Percentiles rank a stretch among this genome's conserved stretches.
Evolutionary conservation across 257 asterid genomes (phyloP).

Genomic region (Primulina tabacum): DNA sequence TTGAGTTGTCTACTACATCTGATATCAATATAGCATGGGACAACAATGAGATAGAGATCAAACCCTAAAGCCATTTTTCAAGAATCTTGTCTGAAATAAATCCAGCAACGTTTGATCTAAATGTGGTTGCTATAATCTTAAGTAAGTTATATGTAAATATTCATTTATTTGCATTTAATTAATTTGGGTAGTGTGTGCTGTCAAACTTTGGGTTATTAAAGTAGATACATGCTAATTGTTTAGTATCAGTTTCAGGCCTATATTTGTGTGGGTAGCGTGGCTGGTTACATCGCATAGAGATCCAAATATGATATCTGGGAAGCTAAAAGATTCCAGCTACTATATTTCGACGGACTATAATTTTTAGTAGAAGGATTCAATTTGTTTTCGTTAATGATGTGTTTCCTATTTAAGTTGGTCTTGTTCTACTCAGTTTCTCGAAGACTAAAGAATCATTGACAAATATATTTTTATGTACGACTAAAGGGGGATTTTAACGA

Average conservation of each 20-base stretch:
- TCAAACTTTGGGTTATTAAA: background rate
- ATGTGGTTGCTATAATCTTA: background rate
- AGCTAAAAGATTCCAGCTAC: background rate
- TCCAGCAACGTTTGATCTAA: background rate
- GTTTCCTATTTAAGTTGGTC: background rate
- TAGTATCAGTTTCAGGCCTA: background rate
- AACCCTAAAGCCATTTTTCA: conserved; percentile 16
- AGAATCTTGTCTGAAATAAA: background rate
- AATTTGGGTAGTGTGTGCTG: background rate
- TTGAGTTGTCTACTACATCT: conserved; percentile 34
- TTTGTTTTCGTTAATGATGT: background rate
- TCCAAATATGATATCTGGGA: background rate
- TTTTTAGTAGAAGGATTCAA: background rate
- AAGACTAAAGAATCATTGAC: background rate
- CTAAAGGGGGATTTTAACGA: background rate
- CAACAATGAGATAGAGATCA: conserved; percentile 40
- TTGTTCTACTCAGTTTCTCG: background rate
- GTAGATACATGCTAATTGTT: background rate
- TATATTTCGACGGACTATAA: too few species aligned
- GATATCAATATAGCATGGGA: conserved; percentile 46
- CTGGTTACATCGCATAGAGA: background rate
- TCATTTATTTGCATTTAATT: background rate
- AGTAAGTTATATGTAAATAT: background rate
- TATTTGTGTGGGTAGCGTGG: background rate
- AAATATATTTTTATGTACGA: too few species aligned